These are phyloP conservation scores for Trifolium dubium DNA, from an alignment of 306 rosid species.

Conservation along the genomic window DNA sequence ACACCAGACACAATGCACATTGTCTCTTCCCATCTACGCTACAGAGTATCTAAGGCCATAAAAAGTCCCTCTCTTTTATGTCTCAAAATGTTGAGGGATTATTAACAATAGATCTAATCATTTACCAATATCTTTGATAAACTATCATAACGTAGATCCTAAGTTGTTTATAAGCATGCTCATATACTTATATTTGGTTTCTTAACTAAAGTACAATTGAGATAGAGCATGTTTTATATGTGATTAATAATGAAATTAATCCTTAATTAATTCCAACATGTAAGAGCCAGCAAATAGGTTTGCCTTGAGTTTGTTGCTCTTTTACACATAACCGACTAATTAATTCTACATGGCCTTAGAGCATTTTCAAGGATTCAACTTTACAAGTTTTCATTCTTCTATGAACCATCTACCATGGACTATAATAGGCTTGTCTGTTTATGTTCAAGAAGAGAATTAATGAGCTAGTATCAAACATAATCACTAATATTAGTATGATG, in stretches of 20 bases:
- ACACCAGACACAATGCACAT: background rate
- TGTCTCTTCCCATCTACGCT: background rate
- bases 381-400: background rate
- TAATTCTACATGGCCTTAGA: background rate
- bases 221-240: too few relatives aligned
- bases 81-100: too few relatives aligned
- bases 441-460: slow-evolving; percentile 1
- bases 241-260: too few relatives aligned
- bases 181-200: background rate
- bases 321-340: background rate
- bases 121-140: background rate
- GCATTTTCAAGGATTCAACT: background rate
- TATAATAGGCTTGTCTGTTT: background rate
- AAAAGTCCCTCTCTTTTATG: too few relatives aligned
- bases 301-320: background rate
- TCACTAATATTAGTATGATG: background rate
- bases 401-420: slow-evolving; percentile 6
- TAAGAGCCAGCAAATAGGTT: background rate
- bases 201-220: background rate
- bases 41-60: background rate
- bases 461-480: background rate
- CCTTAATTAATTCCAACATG: too few relatives aligned
- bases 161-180: background rate
- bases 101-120: too few relatives aligned
- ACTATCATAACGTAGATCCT: background rate